These are phyloP conservation scores for Mytilinidion resinicola DNA, from an alignment of 495 filamentous ascomycete genomes.

Conservation along the genomic window DNA sequence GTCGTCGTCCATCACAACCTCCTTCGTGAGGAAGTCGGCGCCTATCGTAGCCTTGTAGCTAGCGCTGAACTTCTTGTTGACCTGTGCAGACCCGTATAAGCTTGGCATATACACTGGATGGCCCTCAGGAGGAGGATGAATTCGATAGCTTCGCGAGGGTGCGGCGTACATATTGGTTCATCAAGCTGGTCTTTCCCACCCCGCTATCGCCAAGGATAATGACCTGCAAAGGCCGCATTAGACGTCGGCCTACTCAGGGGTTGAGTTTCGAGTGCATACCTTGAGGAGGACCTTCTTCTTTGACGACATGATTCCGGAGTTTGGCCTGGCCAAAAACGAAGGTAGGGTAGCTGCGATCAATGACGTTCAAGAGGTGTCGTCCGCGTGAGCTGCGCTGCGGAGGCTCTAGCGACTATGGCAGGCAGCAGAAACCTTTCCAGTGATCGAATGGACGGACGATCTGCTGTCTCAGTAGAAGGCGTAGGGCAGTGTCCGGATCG, in stretches of 20 bases:
- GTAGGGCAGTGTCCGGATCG: too few relatives aligned
- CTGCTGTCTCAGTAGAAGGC: too few relatives aligned
- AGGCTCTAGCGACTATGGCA: not conserved
- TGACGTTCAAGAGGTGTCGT: not conserved
- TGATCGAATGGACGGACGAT: too few relatives aligned
- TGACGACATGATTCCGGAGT: constrained; percentile 59
- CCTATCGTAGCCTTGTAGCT: constrained; percentile 99
- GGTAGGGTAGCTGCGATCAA: not conserved
- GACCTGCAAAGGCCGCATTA: constrained; percentile 53
- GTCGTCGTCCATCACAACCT: constrained; percentile 97
- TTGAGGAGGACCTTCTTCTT: constrained; percentile 97
- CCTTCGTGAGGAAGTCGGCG: constrained; percentile 96
- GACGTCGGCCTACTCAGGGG: not conserved
- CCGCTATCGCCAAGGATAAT: constrained; percentile 98
- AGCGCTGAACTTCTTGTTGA: constrained; percentile 99
- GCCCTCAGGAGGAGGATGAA: not conserved
- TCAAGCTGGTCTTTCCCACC: constrained; percentile 98
- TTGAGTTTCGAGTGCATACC: constrained; percentile 44
- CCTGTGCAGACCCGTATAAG: constrained; percentile 46
- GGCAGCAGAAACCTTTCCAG: not conserved
- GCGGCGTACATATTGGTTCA: constrained; percentile 97
- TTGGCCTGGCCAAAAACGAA: not conserved
- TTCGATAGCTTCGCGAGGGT: not conserved
- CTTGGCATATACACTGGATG: not conserved
- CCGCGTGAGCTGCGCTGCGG: not conserved